Conservation (phyloP, 2,329 filamentous ascomycete species). For the Aspergillus novoparasiticus region DNA sequence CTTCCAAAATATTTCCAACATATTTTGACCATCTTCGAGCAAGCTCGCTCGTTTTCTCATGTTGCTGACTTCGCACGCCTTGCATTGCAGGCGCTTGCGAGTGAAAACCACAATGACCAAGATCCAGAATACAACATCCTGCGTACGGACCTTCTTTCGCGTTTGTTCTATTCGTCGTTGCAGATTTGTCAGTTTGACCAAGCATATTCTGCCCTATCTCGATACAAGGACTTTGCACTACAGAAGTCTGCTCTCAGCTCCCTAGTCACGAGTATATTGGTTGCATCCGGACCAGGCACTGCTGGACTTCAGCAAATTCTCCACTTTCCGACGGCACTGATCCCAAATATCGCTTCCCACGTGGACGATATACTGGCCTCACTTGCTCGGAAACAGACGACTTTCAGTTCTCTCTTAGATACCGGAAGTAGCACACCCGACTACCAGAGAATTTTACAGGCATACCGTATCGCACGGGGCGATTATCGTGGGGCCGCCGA, state of each 20-base stretch:
- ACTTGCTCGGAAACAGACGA: slow-evolving; percentile 69
- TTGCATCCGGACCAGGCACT: slow-evolving; percentile 42
- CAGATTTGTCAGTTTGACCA: slow-evolving; percentile 78
- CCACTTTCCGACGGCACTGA: slow-evolving; percentile 66
- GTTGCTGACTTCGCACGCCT: slow-evolving; percentile 82
- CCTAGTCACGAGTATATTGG: slow-evolving; percentile 57
- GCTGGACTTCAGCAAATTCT: slow-evolving; percentile 63
- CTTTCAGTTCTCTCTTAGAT: slow-evolving; percentile 54
- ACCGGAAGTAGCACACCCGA: slow-evolving; percentile 56
- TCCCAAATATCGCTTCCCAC: slow-evolving; percentile 70
- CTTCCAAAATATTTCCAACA: slow-evolving; percentile 85
- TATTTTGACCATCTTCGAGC: slow-evolving; percentile 79
- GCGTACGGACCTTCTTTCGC: slow-evolving; percentile 73
- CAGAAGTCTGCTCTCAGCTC: slow-evolving; percentile 71
- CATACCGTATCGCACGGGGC: slow-evolving; percentile 80
- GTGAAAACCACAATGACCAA: slow-evolving; percentile 35
- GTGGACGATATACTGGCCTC: slow-evolving; percentile 78
- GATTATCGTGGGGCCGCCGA: slow-evolving; percentile 80
- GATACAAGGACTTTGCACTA: slow-evolving; percentile 71
- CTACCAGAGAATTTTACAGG: slow-evolving; percentile 87
- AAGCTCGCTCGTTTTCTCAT: slow-evolving; percentile 72
- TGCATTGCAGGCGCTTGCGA: slow-evolving; percentile 65
- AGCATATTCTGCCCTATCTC: slow-evolving; percentile 76
- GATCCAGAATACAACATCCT: slow-evolving; percentile 44
- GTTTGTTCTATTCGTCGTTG: slow-evolving; percentile 80